Conservation (phyloP, 2,329 filamentous ascomycete genomes). For the Colletotrichum godetiae region DNA sequence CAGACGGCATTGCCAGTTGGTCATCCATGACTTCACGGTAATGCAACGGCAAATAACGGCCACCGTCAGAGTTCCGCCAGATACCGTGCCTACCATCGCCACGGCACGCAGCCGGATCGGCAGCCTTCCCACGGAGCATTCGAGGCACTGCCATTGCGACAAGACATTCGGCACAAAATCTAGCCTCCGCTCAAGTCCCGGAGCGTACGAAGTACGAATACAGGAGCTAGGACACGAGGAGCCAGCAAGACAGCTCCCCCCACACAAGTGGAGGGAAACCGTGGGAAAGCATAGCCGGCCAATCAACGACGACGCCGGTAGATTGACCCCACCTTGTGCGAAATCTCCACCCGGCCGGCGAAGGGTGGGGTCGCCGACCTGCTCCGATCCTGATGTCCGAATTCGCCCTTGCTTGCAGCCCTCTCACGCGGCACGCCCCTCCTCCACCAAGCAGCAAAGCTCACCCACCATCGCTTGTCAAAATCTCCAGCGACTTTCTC, state of each 20-base stretch:
- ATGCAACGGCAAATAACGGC: neutral
- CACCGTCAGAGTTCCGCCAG: neutral
- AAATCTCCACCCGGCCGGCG: neutral
- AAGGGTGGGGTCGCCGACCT: conserved; percentile 28
- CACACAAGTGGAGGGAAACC: conserved; percentile 11
- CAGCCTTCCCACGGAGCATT: neutral
- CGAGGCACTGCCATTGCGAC: neutral
- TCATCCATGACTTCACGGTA: neutral
- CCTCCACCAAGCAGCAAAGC: neutral
- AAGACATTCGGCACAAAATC: conserved; percentile 19
- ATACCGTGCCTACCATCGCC: neutral
- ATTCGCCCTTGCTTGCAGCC: conserved; percentile 28
- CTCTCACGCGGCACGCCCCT: neutral
- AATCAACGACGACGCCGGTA: conserved; percentile 6
- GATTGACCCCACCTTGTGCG: neutral
- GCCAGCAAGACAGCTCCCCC: neutral
- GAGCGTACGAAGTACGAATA: neutral
- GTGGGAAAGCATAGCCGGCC: neutral
- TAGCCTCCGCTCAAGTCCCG: conserved; percentile 17
- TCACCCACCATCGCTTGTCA: neutral
- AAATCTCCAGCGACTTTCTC: neutral
- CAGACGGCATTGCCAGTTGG: neutral
- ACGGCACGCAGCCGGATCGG: neutral
- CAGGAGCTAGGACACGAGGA: conserved; percentile 2
- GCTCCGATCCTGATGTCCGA: conserved; percentile 30